Evolutionary conservation across 139 green algal species (phyloP), one percentile per base, ranked within the genome.

Genomic region (Chlamydomonas sp.): DNA sequence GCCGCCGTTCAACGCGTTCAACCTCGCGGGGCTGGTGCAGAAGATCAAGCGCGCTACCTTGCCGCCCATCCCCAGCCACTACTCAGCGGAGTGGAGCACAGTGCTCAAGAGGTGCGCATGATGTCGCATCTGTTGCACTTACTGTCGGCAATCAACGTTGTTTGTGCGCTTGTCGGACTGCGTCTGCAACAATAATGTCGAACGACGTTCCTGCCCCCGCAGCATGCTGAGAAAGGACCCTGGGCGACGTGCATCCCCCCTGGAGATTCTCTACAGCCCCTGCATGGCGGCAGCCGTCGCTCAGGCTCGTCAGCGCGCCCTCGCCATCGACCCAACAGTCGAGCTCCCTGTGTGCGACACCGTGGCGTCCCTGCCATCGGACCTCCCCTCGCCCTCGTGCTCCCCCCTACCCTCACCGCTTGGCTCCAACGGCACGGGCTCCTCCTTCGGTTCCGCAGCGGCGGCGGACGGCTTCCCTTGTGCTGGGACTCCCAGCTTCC

Each of bases 1-100:
- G 63, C 90, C 93, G 57, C 80, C 93, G 72, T 96, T 95, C 92
- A 94, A 93, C 71, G 93, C 93, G 49, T 96, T 96, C 89, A 95
- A 96, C 76, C 67, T 93, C 74, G 83, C 89, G 69, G 89, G 89
- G 31, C 63, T 92, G 66, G 84, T 92, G 3, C 73, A 71, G 18
- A 91, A 93, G 83, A 90, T 90, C 69, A 87, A 88, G 78, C 73
- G 79, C 4, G 78, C 67, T 16, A 61, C 79, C 72, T 80, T 87
- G 68, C 68, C 90, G 59, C 78, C 90, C 14, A 69, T 89, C 59
- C 79, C 83, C 6, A 9, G 62, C 58, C 4, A 4, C 31, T 91
- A 83, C 72, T 86, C 83, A 16, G 71, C 82, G 1, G 89, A 90
- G 2, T 91, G 86, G 83, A 14, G 18, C 20, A 2, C 59, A 0